A percentile compares a stretch with the other conserved stretches of the same genome.
phyloP scores from a whole-genome alignment of 2,329 filamentous ascomycete genomes.

The Aureobasidium sp. region DNA sequence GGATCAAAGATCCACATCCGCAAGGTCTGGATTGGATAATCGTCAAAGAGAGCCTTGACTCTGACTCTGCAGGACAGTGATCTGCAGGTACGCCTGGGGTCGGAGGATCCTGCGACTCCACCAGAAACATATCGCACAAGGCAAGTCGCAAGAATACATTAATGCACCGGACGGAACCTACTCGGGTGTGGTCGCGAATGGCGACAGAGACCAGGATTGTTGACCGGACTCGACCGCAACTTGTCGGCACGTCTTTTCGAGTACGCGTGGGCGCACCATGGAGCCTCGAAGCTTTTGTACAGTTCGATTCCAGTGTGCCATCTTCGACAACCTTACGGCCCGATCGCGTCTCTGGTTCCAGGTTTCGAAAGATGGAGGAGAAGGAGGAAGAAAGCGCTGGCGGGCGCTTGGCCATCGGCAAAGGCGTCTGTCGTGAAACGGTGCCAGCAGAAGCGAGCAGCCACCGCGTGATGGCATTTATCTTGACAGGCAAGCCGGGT shows the following conservation, averaged over 20 bases:
- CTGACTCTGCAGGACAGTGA: neutral
- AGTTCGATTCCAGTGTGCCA: neutral
- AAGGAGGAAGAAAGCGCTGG: neutral
- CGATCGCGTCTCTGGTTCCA: neutral
- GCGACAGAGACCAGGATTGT: neutral
- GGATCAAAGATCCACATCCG: neutral
- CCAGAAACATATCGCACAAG: neutral
- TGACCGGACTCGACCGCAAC: neutral
- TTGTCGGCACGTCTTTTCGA: neutral
- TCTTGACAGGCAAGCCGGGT: neutral
- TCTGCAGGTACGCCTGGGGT: conserved; percentile 1
- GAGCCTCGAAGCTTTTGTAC: neutral
- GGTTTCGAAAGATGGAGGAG: neutral
- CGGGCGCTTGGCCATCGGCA: neutral
- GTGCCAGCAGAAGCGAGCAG: neutral
- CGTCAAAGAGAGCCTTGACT: neutral
- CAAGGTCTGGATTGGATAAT: conserved; percentile 7
- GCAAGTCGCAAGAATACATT: neutral
- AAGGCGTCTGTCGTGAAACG: neutral
- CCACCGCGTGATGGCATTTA: neutral
- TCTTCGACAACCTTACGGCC: neutral
- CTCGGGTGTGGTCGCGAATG: neutral
- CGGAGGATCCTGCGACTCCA: neutral
- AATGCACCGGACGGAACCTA: neutral
- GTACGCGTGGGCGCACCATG: neutral